Conservation (phyloP, 176 grass and related monocot species). For the Typha latifolia region DNA sequence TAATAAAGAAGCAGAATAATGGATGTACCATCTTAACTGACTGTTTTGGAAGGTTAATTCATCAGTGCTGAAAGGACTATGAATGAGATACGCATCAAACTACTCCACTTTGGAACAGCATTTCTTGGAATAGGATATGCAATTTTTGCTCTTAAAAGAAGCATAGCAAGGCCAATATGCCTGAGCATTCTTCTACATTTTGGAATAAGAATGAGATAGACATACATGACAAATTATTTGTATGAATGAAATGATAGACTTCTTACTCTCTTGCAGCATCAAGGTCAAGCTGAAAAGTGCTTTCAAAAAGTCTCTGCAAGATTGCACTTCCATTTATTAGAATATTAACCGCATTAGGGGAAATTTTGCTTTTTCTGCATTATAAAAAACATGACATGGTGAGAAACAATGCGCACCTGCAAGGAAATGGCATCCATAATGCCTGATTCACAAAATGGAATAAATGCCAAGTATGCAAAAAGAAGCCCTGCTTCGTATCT, state of each 20-base stretch:
- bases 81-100: no score
- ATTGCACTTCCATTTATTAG: conserved; percentile 12
- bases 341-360: neutral
- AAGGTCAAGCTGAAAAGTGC: conserved; percentile 67
- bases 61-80: no score
- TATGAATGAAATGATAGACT: neutral
- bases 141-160: no score
- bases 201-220: neutral
- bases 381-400: neutral
- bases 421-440: conserved; percentile 63
- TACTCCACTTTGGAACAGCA: no score
- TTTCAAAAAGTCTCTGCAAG: conserved; percentile 83
- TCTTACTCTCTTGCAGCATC: conserved; percentile 85
- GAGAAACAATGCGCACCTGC: conserved; percentile 35
- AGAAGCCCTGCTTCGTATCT: conserved; percentile 92
- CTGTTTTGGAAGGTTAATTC: no score
- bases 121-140: no score
- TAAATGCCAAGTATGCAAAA: conserved; percentile 84
- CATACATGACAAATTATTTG: neutral
- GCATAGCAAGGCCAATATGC: no score
- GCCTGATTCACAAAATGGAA: conserved; percentile 79
- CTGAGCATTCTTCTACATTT: neutral
- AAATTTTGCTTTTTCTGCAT: neutral
- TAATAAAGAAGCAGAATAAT: no score
- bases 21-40: no score